Evolutionary conservation across 1,284 basidiomycete genomes (phyloP), one percentile per base, ranked within the genome.

Genomic region (Coniophora puteana): DNA sequence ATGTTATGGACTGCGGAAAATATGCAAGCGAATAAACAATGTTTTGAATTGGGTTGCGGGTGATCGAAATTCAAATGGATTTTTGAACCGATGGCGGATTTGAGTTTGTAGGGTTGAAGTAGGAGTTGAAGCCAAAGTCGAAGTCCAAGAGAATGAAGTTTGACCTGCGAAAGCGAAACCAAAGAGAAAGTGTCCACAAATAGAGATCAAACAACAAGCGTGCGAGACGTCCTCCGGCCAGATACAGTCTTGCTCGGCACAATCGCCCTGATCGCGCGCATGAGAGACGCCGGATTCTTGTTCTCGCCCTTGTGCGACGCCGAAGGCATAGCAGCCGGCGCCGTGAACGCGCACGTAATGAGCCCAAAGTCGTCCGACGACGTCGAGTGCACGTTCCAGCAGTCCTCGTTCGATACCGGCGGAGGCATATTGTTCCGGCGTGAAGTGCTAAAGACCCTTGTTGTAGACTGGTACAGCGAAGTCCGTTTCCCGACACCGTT

Each of bases 381-480:
- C 18, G 65, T 60, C 11, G 66, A 61, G 22, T 55, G 59, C 38
- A n/a, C n/a, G n/a, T 56, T 55, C 48, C 65, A 62, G 28, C 59
- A 52, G 47, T 85, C 80, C 10, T 79, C 76, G 50, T 78, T 83
- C 10, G 79, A 82, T 17, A 84, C 71, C 1, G 82, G 79, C 3
- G 80, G 79, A 12, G 75, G 80, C 78, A 83, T 79, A 17, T 68
- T n/a, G n/a, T n/a, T n/a, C n/a, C n/a, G n/a, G n/a, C n/a, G n/a
- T n/a, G n/a, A n/a, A 11, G n/a, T 28, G 11, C 11, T 28, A n/a
- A 10, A 28, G n/a, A 28, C 11, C n/a, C 26, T 28, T 28, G 26
- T 28, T n/a, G 26, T n/a, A 28, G 26, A 28, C 11, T 28, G 26
- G 26, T 28, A 28, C 26, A 11, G n/a, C n/a, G n/a, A n/a, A n/a